Base-by-base conservation (phyloP, 148 eudicot genomes). In the Mesembryanthemum crystallinum region DNA sequence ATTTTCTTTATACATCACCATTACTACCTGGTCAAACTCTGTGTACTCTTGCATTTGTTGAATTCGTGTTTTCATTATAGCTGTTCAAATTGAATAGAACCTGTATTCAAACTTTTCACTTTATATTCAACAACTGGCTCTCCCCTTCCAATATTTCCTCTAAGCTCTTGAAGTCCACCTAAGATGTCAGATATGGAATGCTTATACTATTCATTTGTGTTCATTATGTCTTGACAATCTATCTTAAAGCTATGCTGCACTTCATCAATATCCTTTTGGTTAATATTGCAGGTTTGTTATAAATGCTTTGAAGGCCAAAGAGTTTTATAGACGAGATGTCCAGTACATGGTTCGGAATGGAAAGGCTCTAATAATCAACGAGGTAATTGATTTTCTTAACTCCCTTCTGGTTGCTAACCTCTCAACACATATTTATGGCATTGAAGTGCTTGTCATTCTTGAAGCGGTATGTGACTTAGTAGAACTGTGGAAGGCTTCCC, bases 221-320 rank as follows among this genome's bases (percentile, higher is more conserved):
- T 42, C 45, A 29, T 29, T 28, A 67, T 55, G 10, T 65, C 64
- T 71, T 45, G 12, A 30, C 24, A 4, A 13, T 61, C 30, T 47
- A 25, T 23, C 59, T 42, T 43, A 68, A 57, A 42, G 28, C 59
- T 60, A 60, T 64, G 24, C 57, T 43, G 73, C 27, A 17, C 43
- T 66, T 54, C 39, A 32, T 24, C 28, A 62, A 37, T 77, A 33
- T 65, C 52, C 33, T 72, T 10, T 29, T n/a, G 5, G 45, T 28
- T 45, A 51, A 67, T 80, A 23, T 57, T 81, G 81, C 89, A 95
- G 99, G 80, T 96, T 96, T 87, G 98, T 92, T 62, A 60, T 89
- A 77, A 96, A 88, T 86, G 97, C 97, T 82, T 82, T 96, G 84
- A 96, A 91, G 86, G 98, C 99, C 54, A 96, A 96, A 79, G 99